These are phyloP conservation scores for Amphibolis antarctica DNA, from an alignment of 106 monocot species.

Conservation along the genomic window DNA sequence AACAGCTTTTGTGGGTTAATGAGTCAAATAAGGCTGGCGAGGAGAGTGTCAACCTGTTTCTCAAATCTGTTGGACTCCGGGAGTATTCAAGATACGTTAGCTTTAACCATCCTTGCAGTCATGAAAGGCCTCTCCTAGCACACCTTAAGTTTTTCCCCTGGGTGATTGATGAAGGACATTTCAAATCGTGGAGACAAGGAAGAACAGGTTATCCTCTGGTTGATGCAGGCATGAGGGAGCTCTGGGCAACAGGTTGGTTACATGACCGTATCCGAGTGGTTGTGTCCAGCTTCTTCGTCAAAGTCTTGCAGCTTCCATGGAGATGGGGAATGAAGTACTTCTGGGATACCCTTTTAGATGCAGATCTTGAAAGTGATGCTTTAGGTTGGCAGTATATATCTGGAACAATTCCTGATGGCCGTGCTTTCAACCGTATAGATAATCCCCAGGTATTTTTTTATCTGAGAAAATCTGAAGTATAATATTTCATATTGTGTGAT, in stretches of 20 bases:
- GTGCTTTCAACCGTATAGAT: constrained; percentile 60
- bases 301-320: constrained; percentile 54
- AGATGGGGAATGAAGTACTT: constrained; percentile 94
- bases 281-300: constrained; percentile 58
- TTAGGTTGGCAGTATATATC: constrained; percentile 94
- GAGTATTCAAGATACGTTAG: constrained; percentile 86
- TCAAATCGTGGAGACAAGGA: constrained; percentile 78
- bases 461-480: too few relatives aligned
- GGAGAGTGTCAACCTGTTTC: constrained; percentile 53
- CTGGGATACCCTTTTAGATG: constrained; percentile 77
- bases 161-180: constrained; percentile 40
- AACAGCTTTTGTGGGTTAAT: constrained; percentile 54
- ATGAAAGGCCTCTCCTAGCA: constrained; percentile 56
- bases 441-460: constrained; percentile 88
- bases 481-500: too few relatives aligned
- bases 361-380: constrained; percentile 75
- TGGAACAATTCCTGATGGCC: constrained; percentile 84
- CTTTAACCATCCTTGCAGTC: constrained; percentile 77
- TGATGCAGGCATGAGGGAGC: constrained; percentile 93
- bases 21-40: constrained; percentile 33
- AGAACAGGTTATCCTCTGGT: constrained; percentile 79
- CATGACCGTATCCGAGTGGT: constrained; percentile 69
- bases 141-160: constrained; percentile 65
- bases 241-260: constrained; percentile 90
- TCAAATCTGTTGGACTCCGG: constrained; percentile 57